These are phyloP conservation scores for Fusarium fujikuroi DNA, from an alignment of 2,329 filamentous ascomycete species.

Conservation along the genomic window DNA sequence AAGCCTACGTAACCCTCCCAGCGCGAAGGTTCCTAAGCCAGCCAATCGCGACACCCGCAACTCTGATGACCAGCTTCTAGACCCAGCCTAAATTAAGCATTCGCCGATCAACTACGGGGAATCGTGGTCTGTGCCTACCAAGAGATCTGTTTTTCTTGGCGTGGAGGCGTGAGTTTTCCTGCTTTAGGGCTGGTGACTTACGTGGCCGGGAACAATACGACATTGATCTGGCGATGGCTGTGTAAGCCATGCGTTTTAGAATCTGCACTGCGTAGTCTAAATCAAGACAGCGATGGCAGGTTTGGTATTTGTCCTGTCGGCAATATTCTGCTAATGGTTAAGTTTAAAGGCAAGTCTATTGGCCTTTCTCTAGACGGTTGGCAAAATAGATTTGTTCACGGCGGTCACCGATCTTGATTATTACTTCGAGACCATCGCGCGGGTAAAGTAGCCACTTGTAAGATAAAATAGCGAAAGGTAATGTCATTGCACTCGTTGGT, in stretches of 20 bases:
- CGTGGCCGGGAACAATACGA: not conserved
- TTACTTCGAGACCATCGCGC: accelerated
- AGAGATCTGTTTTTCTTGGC: not conserved
- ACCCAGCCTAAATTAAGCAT: not conserved
- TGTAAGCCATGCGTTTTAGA: not conserved
- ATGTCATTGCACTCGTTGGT: accelerated
- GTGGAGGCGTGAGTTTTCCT: not conserved
- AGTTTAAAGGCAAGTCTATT: not conserved
- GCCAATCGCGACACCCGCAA: not conserved
- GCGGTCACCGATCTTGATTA: accelerated
- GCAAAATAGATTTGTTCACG: accelerated
- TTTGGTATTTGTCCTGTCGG: no score
- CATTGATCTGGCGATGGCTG: not conserved
- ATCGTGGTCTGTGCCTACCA: not conserved
- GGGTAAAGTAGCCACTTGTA: no score
- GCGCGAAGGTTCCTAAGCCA: accelerated
- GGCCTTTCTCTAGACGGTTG: accelerated
- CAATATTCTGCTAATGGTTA: not conserved
- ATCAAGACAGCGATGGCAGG: not conserved
- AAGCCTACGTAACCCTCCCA: not conserved
- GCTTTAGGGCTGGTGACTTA: not conserved
- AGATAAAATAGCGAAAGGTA: accelerated
- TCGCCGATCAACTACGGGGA: not conserved
- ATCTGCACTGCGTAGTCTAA: accelerated
- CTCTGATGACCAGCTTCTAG: not conserved